These are phyloP conservation scores for Lepiota venenata DNA, from an alignment of 768 basidiomycete species.

Conservation along the genomic window DNA sequence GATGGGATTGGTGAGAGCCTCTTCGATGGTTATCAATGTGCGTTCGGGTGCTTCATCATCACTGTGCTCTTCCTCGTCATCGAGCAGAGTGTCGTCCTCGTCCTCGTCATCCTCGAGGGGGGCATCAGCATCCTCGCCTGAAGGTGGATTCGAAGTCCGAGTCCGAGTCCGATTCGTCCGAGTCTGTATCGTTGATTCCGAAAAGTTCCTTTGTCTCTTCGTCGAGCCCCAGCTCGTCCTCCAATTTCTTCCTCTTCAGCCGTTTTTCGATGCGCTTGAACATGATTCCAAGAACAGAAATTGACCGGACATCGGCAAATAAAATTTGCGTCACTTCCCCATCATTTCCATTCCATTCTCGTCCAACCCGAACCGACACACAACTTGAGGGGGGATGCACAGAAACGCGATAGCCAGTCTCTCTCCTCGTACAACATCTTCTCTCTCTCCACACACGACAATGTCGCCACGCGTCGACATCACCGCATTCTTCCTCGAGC, in stretches of 20 bases:
- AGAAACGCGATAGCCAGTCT: background rate
- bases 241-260: slow-evolving; percentile 54
- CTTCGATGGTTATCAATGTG: slow-evolving; percentile 48
- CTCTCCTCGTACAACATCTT: background rate
- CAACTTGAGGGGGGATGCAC: slow-evolving; percentile 6
- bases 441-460: slow-evolving; percentile 19
- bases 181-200: slow-evolving; percentile 73
- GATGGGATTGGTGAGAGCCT: slow-evolving; percentile 62
- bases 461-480: slow-evolving; percentile 29
- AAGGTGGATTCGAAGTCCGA: slow-evolving; percentile 7
- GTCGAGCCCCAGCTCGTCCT: slow-evolving; percentile 62
- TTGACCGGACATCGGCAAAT: background rate
- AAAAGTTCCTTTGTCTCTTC: slow-evolving; percentile 61
- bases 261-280: slow-evolving; percentile 79
- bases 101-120: slow-evolving; percentile 17
- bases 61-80: slow-evolving; percentile 15
- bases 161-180: slow-evolving; percentile 58
- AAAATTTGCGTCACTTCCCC: background rate
- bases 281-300: slow-evolving; percentile 37
- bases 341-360: background rate
- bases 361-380: no score
- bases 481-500: background rate
- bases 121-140: slow-evolving; percentile 19
- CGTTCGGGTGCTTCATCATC: slow-evolving; percentile 29
- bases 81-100: slow-evolving; percentile 5